phyloP scores from a whole-genome alignment of 2,329 filamentous ascomycete genomes.

The Colletotrichum liriopes region DNA sequence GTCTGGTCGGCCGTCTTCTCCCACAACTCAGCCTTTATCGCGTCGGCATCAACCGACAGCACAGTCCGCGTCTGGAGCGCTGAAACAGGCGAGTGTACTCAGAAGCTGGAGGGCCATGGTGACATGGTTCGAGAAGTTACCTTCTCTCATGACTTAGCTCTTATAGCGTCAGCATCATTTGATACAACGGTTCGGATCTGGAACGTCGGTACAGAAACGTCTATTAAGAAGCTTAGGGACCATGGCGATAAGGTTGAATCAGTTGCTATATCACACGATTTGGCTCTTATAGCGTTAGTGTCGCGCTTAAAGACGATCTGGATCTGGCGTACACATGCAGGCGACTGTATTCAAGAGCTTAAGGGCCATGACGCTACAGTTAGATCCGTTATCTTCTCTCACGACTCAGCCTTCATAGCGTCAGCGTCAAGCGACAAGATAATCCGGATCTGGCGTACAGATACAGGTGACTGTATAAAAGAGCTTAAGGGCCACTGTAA shows the following conservation, averaged over 20 bases:
- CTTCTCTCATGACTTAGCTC: not conserved
- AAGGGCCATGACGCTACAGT: not conserved
- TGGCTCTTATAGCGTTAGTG: not conserved
- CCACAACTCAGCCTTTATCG: no score
- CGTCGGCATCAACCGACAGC: no score
- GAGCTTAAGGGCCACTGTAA: not conserved
- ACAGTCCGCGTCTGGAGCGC: not conserved
- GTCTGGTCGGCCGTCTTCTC: no score
- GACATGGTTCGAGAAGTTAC: rapidly evolving
- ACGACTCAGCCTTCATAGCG: not conserved
- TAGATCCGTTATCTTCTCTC: not conserved
- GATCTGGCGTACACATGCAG: not conserved
- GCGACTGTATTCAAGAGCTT: not conserved
- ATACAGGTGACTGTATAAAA: not conserved
- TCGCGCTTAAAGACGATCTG: no score
- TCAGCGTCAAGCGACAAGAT: not conserved
- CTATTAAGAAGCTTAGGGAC: not conserved
- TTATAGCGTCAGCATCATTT: not conserved
- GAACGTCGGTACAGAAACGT: not conserved
- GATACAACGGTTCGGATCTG: not conserved
- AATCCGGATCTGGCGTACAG: not conserved
- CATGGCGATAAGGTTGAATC: not conserved
- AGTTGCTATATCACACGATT: not conserved
- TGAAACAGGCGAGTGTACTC: no score
- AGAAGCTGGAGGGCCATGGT: not conserved